Percentiles rank a stretch among this genome's conserved stretches.
phyloP scores from a whole-genome alignment of 1,284 basidiomycete genomes.

The Ustilago trichophora region DNA sequence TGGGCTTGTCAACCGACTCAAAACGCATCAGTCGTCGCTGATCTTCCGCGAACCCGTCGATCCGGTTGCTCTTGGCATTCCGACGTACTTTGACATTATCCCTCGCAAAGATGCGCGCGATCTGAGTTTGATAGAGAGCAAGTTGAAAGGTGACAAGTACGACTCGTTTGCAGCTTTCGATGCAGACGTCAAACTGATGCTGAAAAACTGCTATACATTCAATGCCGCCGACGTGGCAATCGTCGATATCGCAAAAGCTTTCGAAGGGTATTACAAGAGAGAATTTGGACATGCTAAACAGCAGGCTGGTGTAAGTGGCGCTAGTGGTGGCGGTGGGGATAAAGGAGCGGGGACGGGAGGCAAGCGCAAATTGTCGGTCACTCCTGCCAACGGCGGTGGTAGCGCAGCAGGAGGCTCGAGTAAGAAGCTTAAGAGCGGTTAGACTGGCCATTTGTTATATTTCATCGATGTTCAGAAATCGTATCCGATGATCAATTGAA shows the following conservation, averaged over 20 bases:
- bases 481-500: no score
- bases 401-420: no score
- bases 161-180: slow-evolving; percentile 79
- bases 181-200: slow-evolving; percentile 84
- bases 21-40: slow-evolving; percentile 41
- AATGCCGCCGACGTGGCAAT: slow-evolving; percentile 83
- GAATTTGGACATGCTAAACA: slow-evolving; percentile 47
- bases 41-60: slow-evolving; percentile 75
- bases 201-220: slow-evolving; percentile 83
- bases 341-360: background rate
- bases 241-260: slow-evolving; percentile 68
- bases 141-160: slow-evolving; percentile 84
- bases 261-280: slow-evolving; percentile 65
- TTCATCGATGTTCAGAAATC: no score
- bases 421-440: slow-evolving; percentile 38
- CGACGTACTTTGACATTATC: slow-evolving; percentile 83
- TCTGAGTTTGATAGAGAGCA: slow-evolving; percentile 80
- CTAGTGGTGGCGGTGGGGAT: slow-evolving; percentile 1
- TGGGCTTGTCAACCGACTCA: slow-evolving; percentile 74
- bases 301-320: slow-evolving; percentile 24
- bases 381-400: background rate
- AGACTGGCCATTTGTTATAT: no score
- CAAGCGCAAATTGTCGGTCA: slow-evolving; percentile 14
- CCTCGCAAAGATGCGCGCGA: slow-evolving; percentile 86
- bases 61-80: slow-evolving; percentile 75